Conservation (phyloP, 2,329 filamentous ascomycete genomes). For the Ceratocystis cacaofunesta region DNA sequence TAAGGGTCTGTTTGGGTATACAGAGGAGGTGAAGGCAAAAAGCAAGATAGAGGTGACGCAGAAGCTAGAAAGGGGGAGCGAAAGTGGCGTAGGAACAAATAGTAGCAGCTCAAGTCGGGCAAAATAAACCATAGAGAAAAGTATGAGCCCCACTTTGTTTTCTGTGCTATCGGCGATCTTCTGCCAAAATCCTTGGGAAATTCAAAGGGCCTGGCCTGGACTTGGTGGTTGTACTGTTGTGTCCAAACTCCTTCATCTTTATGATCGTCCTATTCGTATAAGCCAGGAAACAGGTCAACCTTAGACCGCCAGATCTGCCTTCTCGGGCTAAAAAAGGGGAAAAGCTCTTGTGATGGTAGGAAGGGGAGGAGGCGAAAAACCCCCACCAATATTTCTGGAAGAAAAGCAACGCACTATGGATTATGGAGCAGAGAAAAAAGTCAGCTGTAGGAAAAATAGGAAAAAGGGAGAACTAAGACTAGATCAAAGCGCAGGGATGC, state of each 20-base stretch:
- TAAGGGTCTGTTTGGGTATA: not conserved
- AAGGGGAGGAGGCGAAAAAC: not conserved
- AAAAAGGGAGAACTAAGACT: not conserved
- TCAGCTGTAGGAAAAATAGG: not conserved
- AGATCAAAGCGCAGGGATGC: not conserved
- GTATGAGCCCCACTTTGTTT: not conserved
- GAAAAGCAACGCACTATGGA: not conserved
- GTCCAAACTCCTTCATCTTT: not conserved
- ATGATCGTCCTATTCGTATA: not conserved
- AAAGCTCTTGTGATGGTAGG: not conserved
- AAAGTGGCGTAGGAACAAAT: not conserved
- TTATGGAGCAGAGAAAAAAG: not conserved
- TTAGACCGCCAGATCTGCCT: not conserved
- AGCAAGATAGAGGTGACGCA: not conserved
- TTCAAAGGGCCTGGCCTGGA: not conserved
- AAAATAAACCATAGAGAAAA: not conserved
- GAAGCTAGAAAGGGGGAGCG: not conserved
- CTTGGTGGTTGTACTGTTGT: too few relatives aligned
- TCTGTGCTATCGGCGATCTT: not conserved
- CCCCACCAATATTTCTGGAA: not conserved
- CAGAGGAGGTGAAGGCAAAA: not conserved
- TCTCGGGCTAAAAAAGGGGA: not conserved
- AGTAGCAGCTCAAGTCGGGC: not conserved
- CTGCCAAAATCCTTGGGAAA: not conserved
- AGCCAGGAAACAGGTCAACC: not conserved